Evolutionary conservation across 1,284 basidiomycete genomes (phyloP), one percentile per base, ranked within the genome.

Genomic region (Chiua sp.): DNA sequence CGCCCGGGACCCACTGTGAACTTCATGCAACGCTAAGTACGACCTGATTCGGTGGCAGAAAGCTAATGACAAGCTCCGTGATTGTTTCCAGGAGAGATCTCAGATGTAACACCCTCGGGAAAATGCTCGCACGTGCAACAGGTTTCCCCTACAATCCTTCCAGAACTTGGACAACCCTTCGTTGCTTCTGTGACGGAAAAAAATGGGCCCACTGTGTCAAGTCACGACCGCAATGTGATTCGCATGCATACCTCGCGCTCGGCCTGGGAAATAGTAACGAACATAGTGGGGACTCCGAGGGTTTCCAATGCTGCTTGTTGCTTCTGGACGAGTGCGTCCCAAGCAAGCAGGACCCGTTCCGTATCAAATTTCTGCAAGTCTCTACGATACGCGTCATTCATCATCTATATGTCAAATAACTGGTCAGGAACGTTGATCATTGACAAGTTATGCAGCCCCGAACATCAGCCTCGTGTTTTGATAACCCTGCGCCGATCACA

Each of bases 201-300:
- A 26, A 44, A 56, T 37, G 61, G 64, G 22, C 16, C 28, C 15
- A 37, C 33, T 32, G 52, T 37, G 50, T 61, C 53, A 59, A 44
- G 47, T 50, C 44, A 51, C 44, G 52, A 39, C 15, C 28, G 33
- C 23, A 16, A n/a, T 22, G n/a, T 47, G 46, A 49, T 53, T 57
- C 32, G 22, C 53, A 52, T 39, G 59, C 79, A 63, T 70, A 90
- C 91, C 80, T 91, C 82, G 76, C 81, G 75, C 66, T 87, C 82
- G 12, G 76, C 66, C 44, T 67, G 67, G 48, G 79, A 78, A 39
- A 70, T 72, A 2, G 87, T 87, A 18, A 78, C 72, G 71, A 84
- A 90, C 87, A 93, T 92, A 3, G 84, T 80, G 18, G 91, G 91
- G 16, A 93, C 83, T 46, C 80, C 78, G 42, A 88, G 76, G 33